These are phyloP conservation scores for Boechera divaricarpa DNA, from an alignment of 345 rosid species.

Conservation along the genomic window DNA sequence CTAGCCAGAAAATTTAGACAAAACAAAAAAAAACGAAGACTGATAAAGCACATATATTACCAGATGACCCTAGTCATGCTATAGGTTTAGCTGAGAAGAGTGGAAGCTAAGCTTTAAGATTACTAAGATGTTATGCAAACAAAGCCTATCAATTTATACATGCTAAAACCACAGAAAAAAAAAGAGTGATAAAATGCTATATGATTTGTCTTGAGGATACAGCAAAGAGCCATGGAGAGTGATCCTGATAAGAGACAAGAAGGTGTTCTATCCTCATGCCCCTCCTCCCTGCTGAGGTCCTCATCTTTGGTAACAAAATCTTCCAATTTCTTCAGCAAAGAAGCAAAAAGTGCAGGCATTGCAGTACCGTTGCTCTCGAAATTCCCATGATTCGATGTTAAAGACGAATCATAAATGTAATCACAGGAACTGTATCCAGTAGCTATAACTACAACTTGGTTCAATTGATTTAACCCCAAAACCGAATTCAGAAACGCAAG, in stretches of 20 bases:
- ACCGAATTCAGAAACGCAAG: slow-evolving; percentile 80
- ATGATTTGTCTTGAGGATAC: slow-evolving; percentile 65
- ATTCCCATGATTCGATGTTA: slow-evolving; percentile 40
- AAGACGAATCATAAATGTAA: slow-evolving; percentile 78
- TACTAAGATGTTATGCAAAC: not conserved
- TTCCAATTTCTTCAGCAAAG: slow-evolving; percentile 68
- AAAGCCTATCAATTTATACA: not conserved
- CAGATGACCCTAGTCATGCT: not conserved
- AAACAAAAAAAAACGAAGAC: slow-evolving; percentile 48
- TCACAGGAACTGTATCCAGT: slow-evolving; percentile 81
- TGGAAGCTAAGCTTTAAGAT: slow-evolving; percentile 9
- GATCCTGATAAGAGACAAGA: slow-evolving; percentile 88
- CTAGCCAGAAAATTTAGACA: slow-evolving; percentile 52
- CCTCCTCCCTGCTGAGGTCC: slow-evolving; percentile 51
- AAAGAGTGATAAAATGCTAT: not conserved
- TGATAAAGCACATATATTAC: not conserved
- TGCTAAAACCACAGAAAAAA: not conserved
- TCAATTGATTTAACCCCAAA: slow-evolving; percentile 76
- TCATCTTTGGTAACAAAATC: slow-evolving; percentile 73
- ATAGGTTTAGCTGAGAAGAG: not conserved
- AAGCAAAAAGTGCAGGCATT: slow-evolving; percentile 58
- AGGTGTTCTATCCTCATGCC: slow-evolving; percentile 49
- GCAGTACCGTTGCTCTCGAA: slow-evolving; percentile 55
- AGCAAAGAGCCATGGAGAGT: slow-evolving; percentile 94
- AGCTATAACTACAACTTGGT: slow-evolving; percentile 86